Evolutionary conservation across 805 yeast species (phyloP), one percentile per base, ranked within the genome.

Genomic region (Zygosaccharomyces siamensis): DNA sequence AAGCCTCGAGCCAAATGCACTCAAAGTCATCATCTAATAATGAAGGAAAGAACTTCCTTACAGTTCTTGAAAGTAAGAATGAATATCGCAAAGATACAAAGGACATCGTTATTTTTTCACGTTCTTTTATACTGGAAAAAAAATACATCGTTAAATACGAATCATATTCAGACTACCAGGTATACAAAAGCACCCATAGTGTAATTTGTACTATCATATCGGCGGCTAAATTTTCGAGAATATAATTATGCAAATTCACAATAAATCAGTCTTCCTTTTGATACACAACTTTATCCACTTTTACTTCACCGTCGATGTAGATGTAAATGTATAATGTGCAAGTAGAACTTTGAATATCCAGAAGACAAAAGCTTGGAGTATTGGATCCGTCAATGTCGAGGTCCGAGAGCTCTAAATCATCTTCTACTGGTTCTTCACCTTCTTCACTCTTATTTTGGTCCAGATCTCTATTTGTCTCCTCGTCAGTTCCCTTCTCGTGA

Each of bases 1-100:
- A 56, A 49, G 86, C 86, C 96, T 89, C 95, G 96, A 89, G 97
- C 96, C 97, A 89, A 89, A 89, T 89, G 97, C 97, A 88, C 96
- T 89, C 97, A 73, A 73, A 59, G 84, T 87, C 96, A 87, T 87
- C 96, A 87, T 80, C 53, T 69, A 60, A 55, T 11, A 48, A 47
- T 42, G 53, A 59, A 58, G 68, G 65, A 64, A 63, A 61, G 56
- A 55, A 64, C 67, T 63, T 62, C 67, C 67, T 60, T 57, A 50
- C 51, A 50, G 45, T 49, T 47, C 52, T 18, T 10, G 20, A 45
- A 14, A 35, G 20, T 5, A 45, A 26, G 24, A 44, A n/a, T 26
- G 27, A 27, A 32, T 36, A 7, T 14, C 5, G 24, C 36, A 30
- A 16, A 18, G 26, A 27, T 26, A 10, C 7, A 27, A 26, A 11